Evolutionary conservation across 108 stramenopile genomes (phyloP), one percentile per base, ranked within the genome.

Genomic region (Fistulifera pelliculosa): DNA sequence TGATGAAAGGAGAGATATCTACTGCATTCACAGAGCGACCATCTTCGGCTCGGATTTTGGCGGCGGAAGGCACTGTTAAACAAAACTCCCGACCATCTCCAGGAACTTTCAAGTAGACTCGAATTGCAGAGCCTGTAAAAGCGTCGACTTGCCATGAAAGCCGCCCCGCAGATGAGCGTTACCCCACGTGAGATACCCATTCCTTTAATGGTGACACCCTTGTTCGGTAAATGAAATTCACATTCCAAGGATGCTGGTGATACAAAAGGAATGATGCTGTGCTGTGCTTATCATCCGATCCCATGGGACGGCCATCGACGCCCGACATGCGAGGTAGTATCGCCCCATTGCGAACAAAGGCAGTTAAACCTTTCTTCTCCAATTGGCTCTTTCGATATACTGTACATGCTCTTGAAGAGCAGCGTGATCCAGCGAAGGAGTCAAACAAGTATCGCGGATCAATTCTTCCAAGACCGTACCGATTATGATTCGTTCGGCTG

Each of bases 141-240:
- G 64, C 0, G 97, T 98, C 41, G 85, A 88, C 73, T 98, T 98
- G 43, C 97, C 97, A 66, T 98, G 97, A 72, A 95, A 98, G 16
- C 97, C 97, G n/a, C 97, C 97, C 97, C 97, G 52, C 91, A 93
- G 59, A 98, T 94, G 19, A 96, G 76, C 1, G 94, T 90, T 35
- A 98, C 82, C 4, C 97, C 97, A 49, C 76, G 76, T 19, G 79
- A 81, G 39, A 98, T 80, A 12, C 93, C 93, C 82, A 98, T 94
- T 8, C 97, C 97, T 16, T 57, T 66, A 25, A 98, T 70, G 16
- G 83, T 68, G 27, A 63, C 57, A 22, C 62, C 64, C 38, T 61
- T 57, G 51, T 81, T 78, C 5, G 80, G 86, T 48, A 83, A 60
- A 42, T 52, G 51, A 48, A 91, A 73, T 16, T 56, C 62, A n/a